Evolutionary conservation across 768 basidiomycete genomes (phyloP), one percentile per base, ranked within the genome.

Genomic region (Dioszegia aurantiaca): DNA sequence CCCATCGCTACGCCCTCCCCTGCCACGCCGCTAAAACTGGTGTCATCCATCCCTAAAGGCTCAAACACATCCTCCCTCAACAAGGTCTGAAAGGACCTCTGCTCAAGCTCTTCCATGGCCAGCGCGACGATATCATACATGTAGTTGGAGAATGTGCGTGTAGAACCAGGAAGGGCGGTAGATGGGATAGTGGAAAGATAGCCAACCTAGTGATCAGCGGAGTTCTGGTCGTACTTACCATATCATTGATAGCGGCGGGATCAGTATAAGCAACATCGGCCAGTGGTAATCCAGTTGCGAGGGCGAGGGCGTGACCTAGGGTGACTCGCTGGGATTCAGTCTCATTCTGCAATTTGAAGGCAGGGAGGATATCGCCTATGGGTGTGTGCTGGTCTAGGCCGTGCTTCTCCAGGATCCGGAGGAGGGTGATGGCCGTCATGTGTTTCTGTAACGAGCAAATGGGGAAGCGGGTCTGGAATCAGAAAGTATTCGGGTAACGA

Each of bases 401-500:
- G 16, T 54, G 3, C 27, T 26, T 16, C 3, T 54, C 26, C n/a
- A 54, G 52, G 11, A 43, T 24, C 17, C 27, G 30, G 14, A 41
- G 40, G 12, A 53, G 24, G 17, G 52, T 43, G 16, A 54, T 39
- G 1, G 52, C 21, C 14, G 52, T 54, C 24, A 54, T 42, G n/a
- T 28, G 52, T 27, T 54, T 54, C 2, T 39, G 27, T 8, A 42
- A 12, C 3, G 40, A 42, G 12, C 40, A 41, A 12, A 54, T 54
- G 14, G 52, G 40, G 40, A 54, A 42, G n/a, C 36, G 12, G 39
- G 52, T 54, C 52, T 54, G 24, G 41, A 11, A 17, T 54, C 39
- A 54, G 52, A 39, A 1, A 8, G 12, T 30, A 3, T 10, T 30
- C 17, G 17, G 12, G 46, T 14, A 8, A n/a, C 2, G 33, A 5